Base-by-base conservation (phyloP, 2,329 filamentous ascomycete species). In the Pyrenophora seminiperda region DNA sequence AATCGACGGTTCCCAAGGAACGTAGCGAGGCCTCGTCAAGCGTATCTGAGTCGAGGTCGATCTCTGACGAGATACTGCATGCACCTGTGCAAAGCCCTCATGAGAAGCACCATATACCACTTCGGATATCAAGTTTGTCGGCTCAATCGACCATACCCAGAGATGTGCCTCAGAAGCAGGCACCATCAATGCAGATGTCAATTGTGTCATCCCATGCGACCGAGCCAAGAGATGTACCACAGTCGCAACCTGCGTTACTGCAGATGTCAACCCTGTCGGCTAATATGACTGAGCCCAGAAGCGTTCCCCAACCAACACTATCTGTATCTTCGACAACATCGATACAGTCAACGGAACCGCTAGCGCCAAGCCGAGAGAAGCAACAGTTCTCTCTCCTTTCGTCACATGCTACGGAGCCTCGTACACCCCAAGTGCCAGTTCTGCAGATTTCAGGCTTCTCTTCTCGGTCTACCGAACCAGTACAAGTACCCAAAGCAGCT, bases 211-310 rank as follows among this genome's bases (percentile, higher is more conserved):
- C 46, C 19, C 50, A 45, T 7, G 32, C 43, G 20, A 63, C 62
- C 11, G 54, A 58, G 31, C 63, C 64, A 7, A 47, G 45, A 10
- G 62, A 62, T 15, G 13, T 32, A 15, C 20, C 52, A 6, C 37
- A 41, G 22, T 47, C 36, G 24, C 56, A 44, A 15, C 50, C 62
- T 51, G 41, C 54, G 18, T 29, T 66, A 10, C 24, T 27, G 44
- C 53, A 55, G 17, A 36, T 68, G 47, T 73, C 71, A n/a, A 47
- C 46, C 6, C 41, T 73, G 19, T 61, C 59, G 18, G 50, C 58
- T 39, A 68, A 67, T 47, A 57, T 61, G 10, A 67, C 66, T 10
- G 65, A 59, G 30, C 70, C 70, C 9, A 48, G 52, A 5, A 54
- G 58, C 15, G 36, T 53, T n/a, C 53, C 57, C 29, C 56, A 51